Base-by-base conservation (phyloP, 2,329 filamentous ascomycete genomes). In the Talaromyces sp. region DNA sequence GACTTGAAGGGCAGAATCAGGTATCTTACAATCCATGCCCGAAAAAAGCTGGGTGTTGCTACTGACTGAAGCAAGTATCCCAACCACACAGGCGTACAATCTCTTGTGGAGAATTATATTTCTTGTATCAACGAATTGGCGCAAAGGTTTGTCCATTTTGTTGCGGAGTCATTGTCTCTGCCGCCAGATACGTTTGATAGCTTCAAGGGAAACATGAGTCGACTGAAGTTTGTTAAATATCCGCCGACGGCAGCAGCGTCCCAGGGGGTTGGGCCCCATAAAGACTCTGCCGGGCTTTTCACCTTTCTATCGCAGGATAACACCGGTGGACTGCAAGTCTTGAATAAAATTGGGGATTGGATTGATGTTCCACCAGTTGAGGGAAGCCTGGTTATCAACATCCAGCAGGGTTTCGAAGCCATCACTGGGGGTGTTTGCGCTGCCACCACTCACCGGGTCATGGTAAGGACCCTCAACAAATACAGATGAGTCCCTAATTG, bases 241-340 rank as follows among this genome's bases (percentile, higher is more conserved):
- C 81, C 81, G 0, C 78, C 58, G 4, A 52, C 64, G 1, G 47
- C 62, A 13, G 58, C 61, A 2, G 67, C 61, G 24, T 77, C 75
- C 0, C 81, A 84, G 61, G 81, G 81, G 6, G 82, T 84, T 1
- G 81, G 82, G 0, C 80, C 82, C 3, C 81, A 84, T 65, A 83
- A 83, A 58, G 82, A 84, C 64, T 80, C 77, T 9, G 78, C 74
- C 70, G 44, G 81, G 72, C 16, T 82, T 1, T 70, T 70, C 35
- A 70, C 68, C 0, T 70, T 70, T 27, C 58, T 70, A 1, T 82
- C 47, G 0, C 77, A 80, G 44, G 77, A 79, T 44, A 51, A 66
- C 4, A 67, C 67, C 2, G 77, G 75, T 1, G 77, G 78, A 0
- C 65, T 80, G 3, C 75, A 80, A 55, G 77, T 79, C 0, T 63